Conservation (phyloP, 2,329 filamentous ascomycete species). For the Lizonia empirigonia region DNA sequence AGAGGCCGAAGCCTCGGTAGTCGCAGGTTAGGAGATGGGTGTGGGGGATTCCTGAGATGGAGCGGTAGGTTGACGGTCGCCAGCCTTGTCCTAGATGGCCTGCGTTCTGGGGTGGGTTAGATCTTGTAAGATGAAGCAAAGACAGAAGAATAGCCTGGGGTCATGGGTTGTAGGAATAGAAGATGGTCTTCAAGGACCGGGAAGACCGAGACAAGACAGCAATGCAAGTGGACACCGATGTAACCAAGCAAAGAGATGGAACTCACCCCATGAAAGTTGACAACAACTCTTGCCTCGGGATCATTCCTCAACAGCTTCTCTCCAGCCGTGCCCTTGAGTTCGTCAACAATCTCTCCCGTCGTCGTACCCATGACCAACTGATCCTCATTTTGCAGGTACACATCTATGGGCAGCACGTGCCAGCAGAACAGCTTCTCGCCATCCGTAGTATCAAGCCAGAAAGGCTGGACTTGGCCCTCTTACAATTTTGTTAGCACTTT, state of each 20-base stretch:
- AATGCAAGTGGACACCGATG: background rate
- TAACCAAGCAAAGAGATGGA: slow-evolving; percentile 1
- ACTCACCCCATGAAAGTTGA: slow-evolving; percentile 69
- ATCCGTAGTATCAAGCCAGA: slow-evolving; percentile 76
- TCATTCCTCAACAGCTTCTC: slow-evolving; percentile 59
- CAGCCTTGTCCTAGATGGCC: slow-evolving; percentile 81
- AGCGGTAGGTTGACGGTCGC: slow-evolving; percentile 77
- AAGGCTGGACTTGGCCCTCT: slow-evolving; percentile 90
- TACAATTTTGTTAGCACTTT: slow-evolving; percentile 1
- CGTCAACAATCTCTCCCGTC: slow-evolving; percentile 50
- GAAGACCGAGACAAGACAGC: background rate
- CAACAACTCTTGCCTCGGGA: slow-evolving; percentile 58
- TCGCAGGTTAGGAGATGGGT: slow-evolving; percentile 88
- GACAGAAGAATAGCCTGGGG: no score
- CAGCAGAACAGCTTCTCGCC: slow-evolving; percentile 82
- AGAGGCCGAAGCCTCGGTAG: slow-evolving; percentile 86
- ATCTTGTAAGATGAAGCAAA: slow-evolving; percentile 5
- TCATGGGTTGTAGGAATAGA: slow-evolving; percentile 4
- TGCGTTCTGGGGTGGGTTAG: slow-evolving; percentile 67
- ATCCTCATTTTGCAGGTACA: slow-evolving; percentile 75
- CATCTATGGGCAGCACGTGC: slow-evolving; percentile 82
- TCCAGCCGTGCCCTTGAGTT: slow-evolving; percentile 56
- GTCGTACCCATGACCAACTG: slow-evolving; percentile 51
- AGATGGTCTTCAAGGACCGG: background rate
- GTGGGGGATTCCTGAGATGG: slow-evolving; percentile 69